These are phyloP conservation scores for Rosa chinensis DNA, from an alignment of 306 rosid genomes.

Conservation along the genomic window DNA sequence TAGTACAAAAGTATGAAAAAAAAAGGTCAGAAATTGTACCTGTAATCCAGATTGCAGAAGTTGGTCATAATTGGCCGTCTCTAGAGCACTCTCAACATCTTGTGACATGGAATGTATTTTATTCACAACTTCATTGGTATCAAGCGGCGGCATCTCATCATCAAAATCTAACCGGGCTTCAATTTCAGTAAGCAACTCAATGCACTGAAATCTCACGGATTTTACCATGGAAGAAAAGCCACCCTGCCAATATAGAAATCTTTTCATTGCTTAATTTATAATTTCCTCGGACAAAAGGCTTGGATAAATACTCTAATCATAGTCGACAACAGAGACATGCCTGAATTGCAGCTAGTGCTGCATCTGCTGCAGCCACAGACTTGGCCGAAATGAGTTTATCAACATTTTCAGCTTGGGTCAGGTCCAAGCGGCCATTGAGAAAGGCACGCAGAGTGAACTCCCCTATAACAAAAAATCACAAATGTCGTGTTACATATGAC, in stretches of 20 bases:
- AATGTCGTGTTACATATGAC: neutral
- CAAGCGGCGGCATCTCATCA: conserved; percentile 92
- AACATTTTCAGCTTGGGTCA: conserved; percentile 90
- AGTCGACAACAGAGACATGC: conserved; percentile 33
- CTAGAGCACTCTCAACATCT: conserved; percentile 80
- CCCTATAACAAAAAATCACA: conserved; percentile 38
- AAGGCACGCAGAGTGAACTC: conserved; percentile 97
- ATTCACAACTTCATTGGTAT: conserved; percentile 51
- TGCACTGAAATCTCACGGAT: conserved; percentile 68
- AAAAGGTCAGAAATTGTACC: conserved; percentile 33
- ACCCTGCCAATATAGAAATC: conserved; percentile 53
- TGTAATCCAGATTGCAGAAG: conserved; percentile 97
- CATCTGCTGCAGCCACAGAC: conserved; percentile 87
- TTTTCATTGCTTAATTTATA: neutral
- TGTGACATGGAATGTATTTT: conserved; percentile 60
- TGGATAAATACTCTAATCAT: neutral
- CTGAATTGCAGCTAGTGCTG: conserved; percentile 93
- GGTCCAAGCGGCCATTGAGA: conserved; percentile 90
- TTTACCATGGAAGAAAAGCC: conserved; percentile 85
- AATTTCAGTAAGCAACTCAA: conserved; percentile 90
- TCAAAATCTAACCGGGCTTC: conserved; percentile 97
- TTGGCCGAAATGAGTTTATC: conserved; percentile 64
- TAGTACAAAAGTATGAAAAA: neutral
- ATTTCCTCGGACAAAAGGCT: neutral
- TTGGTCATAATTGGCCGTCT: conserved; percentile 88